Evolutionary conservation across 2,329 filamentous ascomycete species (phyloP).

Genomic region (Aspergillus sp.): DNA sequence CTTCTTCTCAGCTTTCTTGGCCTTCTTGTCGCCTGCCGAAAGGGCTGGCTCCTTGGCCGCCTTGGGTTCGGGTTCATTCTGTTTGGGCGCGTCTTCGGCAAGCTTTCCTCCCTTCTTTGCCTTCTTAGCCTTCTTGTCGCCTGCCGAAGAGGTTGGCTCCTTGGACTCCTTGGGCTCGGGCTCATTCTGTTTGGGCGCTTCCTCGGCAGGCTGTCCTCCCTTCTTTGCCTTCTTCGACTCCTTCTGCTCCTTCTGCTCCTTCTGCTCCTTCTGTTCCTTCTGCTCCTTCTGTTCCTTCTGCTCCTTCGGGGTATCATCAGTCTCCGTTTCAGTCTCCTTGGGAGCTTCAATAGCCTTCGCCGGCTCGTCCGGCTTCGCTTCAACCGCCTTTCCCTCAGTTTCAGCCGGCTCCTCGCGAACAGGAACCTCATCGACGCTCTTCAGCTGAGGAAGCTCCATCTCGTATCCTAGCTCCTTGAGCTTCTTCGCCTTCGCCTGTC

Average conservation of each 20-base stretch:
- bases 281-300: too few relatives aligned
- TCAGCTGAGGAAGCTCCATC: slow-evolving; percentile 64
- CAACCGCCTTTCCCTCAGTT: slow-evolving; percentile 25
- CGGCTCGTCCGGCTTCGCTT: slow-evolving; percentile 14
- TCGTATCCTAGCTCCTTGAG: slow-evolving; percentile 77
- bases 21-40: slow-evolving; percentile 20
- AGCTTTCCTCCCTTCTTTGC: slow-evolving; percentile 1
- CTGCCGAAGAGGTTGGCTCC: slow-evolving; percentile 12
- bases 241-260: slow-evolving; percentile 5
- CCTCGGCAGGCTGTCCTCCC: slow-evolving; percentile 1
- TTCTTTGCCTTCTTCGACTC: slow-evolving; percentile 2
- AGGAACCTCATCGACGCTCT: slow-evolving; percentile 48
- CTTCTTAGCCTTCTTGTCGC: slow-evolving; percentile 23
- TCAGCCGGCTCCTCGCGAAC: slow-evolving; percentile 29
- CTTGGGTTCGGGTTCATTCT: slow-evolving; percentile 1
- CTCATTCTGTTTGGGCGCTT: slow-evolving; percentile 1
- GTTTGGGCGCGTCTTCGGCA: slow-evolving; percentile 1
- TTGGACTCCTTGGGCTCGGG: slow-evolving; percentile 2
- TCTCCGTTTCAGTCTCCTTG: slow-evolving; percentile 11
- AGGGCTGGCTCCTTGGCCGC: slow-evolving; percentile 5
- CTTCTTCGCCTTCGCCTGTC: slow-evolving; percentile 60
- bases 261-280: slow-evolving; percentile 14
- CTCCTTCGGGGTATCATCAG: slow-evolving; percentile 14
- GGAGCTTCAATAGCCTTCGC: slow-evolving; percentile 23
- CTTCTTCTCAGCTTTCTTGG: slow-evolving; percentile 22